Conservation (phyloP, 208 protist species). For the Trypanosomatidae sp. region DNA sequence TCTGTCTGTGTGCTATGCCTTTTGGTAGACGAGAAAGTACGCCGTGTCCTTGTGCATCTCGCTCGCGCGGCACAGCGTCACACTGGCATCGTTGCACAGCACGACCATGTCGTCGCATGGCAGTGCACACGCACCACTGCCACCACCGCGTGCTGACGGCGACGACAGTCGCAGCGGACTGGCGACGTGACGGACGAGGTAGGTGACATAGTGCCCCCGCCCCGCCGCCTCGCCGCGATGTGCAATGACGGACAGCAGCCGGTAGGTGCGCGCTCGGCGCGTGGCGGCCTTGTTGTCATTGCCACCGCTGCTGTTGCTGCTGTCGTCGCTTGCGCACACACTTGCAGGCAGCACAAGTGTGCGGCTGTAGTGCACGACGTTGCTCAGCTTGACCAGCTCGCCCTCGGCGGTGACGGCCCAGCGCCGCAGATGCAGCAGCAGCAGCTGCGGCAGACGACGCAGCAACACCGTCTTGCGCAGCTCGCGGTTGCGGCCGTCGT, state of each 20-base stretch:
- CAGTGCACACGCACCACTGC: not conserved
- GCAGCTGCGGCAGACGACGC: conserved; percentile 28
- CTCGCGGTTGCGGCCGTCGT: conserved; percentile 27
- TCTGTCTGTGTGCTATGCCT: conserved; percentile 3
- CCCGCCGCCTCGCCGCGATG: conserved; percentile 39
- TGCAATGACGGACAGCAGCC: conserved; percentile 43
- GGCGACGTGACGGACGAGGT: conserved; percentile 31
- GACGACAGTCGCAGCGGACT: conserved; percentile 3
- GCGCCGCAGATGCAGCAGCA: conserved; percentile 59
- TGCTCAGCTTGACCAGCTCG: conserved; percentile 75
- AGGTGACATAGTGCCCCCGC: conserved; percentile 72
- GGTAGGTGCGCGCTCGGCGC: conserved; percentile 27
- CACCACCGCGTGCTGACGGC: not conserved
- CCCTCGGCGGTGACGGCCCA: conserved; percentile 79
- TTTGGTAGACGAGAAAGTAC: conserved; percentile 76
- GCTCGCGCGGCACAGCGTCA: conserved; percentile 9
- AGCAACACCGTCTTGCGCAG: conserved; percentile 53
- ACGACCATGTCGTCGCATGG: conserved; percentile 6
- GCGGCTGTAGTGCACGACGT: conserved; percentile 34
- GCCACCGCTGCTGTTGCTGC: conserved; percentile 12
- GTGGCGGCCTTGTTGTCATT: too few relatives aligned
- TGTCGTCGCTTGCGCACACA: conserved; percentile 28
- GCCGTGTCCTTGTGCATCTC: conserved; percentile 32
- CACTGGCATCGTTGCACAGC: conserved; percentile 57
- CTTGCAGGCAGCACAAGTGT: conserved; percentile 37